These are phyloP conservation scores for Heliosperma pusillum DNA, from an alignment of 148 eudicot genomes.

Conservation along the genomic window DNA sequence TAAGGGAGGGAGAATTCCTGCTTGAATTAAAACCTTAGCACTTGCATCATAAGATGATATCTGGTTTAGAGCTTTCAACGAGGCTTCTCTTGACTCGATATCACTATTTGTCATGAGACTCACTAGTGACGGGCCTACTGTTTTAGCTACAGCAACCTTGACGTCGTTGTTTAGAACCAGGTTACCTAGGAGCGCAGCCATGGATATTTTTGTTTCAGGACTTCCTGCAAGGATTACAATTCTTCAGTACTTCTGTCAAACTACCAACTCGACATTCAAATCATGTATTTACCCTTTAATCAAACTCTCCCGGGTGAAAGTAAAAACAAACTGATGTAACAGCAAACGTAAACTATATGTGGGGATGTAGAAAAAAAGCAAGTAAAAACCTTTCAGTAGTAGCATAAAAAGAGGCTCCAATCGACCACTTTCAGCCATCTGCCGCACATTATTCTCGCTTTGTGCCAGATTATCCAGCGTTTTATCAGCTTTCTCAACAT, in stretches of 20 bases:
- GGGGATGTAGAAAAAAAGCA: background rate
- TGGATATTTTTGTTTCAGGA: conserved; percentile 66
- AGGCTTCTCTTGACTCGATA: conserved; percentile 66
- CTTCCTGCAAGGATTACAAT: conserved; percentile 51
- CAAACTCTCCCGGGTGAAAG: too few species aligned
- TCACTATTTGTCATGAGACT: conserved; percentile 55
- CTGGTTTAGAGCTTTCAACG: conserved; percentile 77
- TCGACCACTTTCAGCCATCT: conserved; percentile 89
- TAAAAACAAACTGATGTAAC: background rate
- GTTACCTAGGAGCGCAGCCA: conserved; percentile 84
- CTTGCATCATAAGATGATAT: conserved; percentile 74
- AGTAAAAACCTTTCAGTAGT: conserved; percentile 60
- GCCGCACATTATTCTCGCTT: conserved; percentile 71
- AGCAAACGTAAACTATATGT: background rate
- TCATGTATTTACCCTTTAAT: too few species aligned
- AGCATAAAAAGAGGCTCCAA: conserved; percentile 67
- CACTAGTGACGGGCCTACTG: conserved; percentile 71
- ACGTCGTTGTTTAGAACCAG: conserved; percentile 72
- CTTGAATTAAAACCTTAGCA: conserved; percentile 63
- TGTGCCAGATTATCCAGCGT: conserved; percentile 68
- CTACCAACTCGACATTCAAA: background rate
- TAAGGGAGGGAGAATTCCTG: conserved; percentile 83
- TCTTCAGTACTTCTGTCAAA: background rate
- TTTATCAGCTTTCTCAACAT: conserved; percentile 70
- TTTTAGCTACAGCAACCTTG: conserved; percentile 69